phyloP scores from a whole-genome alignment of 768 basidiomycete genomes.

The Imleria badia region DNA sequence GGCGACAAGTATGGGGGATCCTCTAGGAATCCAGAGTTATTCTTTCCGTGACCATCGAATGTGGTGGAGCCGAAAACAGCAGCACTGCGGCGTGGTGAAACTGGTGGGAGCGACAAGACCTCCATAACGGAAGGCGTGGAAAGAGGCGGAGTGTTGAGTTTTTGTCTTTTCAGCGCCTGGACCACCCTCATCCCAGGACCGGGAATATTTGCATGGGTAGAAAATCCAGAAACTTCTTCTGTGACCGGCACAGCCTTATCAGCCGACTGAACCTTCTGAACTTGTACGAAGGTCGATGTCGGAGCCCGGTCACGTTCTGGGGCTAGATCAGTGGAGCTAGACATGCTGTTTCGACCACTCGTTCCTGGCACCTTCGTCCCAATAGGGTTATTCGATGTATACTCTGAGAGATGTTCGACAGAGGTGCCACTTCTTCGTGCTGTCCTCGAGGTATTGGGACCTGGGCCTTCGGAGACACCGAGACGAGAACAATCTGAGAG shows the following conservation, averaged over 20 bases:
- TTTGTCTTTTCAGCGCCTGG: background rate
- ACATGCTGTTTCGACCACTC: constrained; percentile 3
- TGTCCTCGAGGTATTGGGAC: background rate
- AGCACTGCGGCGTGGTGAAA: background rate
- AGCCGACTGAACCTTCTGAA: background rate
- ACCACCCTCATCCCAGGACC: background rate
- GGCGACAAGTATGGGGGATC: background rate
- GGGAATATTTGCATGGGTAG: background rate
- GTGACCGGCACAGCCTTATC: constrained; percentile 2
- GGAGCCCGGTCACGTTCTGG: background rate
- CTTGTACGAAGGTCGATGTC: background rate
- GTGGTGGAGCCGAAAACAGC: constrained; percentile 5
- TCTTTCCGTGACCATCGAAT: constrained; percentile 7
- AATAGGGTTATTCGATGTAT: background rate
- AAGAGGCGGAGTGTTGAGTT: background rate
- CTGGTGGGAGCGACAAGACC: background rate
- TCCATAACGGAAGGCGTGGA: background rate
- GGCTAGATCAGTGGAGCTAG: constrained; percentile 11
- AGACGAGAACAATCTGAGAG: background rate
- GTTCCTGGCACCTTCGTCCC: background rate
- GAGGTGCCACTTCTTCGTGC: constrained; percentile 1
- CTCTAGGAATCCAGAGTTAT: background rate
- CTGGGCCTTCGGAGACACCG: background rate
- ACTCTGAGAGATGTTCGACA: background rate
- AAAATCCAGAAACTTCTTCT: background rate